phyloP scores from a whole-genome alignment of 176 grass and related monocot genomes.

The Oryza australiensis region DNA sequence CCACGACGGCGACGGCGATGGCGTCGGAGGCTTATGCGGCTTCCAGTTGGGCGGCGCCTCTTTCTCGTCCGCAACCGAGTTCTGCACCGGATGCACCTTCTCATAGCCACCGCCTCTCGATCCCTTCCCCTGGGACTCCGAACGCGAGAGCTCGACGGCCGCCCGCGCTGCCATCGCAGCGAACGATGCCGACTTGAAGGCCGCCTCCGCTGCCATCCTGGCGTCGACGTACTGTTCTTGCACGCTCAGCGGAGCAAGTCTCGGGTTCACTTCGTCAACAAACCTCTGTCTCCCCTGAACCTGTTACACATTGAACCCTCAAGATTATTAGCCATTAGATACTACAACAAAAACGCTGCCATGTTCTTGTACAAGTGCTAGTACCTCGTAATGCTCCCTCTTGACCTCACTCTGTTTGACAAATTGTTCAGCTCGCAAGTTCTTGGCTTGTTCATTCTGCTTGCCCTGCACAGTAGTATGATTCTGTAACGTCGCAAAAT shows the following conservation, averaged over 20 bases:
- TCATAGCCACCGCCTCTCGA: constrained; percentile 25
- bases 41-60: not conserved
- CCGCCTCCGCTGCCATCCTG: constrained; percentile 56
- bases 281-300: constrained; percentile 27
- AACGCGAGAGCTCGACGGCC: constrained; percentile 52
- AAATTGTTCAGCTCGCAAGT: not conserved
- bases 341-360: not conserved
- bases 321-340: not conserved
- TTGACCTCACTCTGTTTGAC: constrained; percentile 11
- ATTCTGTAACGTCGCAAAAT: not conserved
- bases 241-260: constrained; percentile 19
- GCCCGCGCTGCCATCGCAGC: constrained; percentile 55
- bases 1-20: constrained; percentile 37
- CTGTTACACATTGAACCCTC: constrained; percentile 9
- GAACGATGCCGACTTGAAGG: constrained; percentile 50
- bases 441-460: not conserved
- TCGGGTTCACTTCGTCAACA: constrained; percentile 26
- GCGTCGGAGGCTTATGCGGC: constrained; percentile 16
- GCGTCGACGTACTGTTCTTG: constrained; percentile 38
- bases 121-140: constrained; percentile 40
- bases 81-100: constrained; percentile 15
- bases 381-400: constrained; percentile 8
- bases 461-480: not conserved
- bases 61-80: not conserved
- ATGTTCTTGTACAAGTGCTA: not conserved